These are phyloP conservation scores for Mucor lusitanicus DNA, from an alignment of 371 early-diverging fungal species.

Conservation along the genomic window DNA sequence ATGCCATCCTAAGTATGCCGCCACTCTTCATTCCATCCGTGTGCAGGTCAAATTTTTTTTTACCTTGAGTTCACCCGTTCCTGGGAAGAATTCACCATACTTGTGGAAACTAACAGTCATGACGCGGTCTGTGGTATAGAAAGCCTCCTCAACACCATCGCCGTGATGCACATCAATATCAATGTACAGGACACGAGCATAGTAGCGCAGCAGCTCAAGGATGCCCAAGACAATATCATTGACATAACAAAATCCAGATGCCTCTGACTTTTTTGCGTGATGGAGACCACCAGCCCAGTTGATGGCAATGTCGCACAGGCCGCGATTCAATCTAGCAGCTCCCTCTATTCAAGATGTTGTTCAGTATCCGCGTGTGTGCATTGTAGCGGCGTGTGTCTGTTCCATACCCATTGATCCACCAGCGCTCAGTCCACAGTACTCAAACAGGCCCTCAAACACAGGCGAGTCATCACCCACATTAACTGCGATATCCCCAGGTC, in stretches of 20 bases:
- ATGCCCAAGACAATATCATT: slow-evolving; percentile 92
- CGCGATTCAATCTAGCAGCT: slow-evolving; percentile 85
- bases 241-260: slow-evolving; percentile 97
- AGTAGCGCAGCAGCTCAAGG: slow-evolving; percentile 44
- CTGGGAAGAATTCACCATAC: slow-evolving; percentile 97
- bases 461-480: slow-evolving; percentile 87
- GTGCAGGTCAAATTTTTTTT: no score
- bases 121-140: slow-evolving; percentile 95
- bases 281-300: slow-evolving; percentile 99
- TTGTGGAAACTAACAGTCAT: slow-evolving; percentile 98
- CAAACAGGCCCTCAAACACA: slow-evolving; percentile 89
- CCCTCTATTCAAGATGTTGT: slow-evolving; percentile 46
- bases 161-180: slow-evolving; percentile 99
- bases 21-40: no score
- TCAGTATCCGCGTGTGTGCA: background rate
- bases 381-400: background rate
- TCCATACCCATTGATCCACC: slow-evolving; percentile 84
- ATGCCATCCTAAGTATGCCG: background rate
- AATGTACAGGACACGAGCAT: slow-evolving; percentile 93
- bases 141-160: slow-evolving; percentile 98
- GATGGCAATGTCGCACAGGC: slow-evolving; percentile 88
- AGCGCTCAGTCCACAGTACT: slow-evolving; percentile 86
- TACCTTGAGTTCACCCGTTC: slow-evolving; percentile 87
- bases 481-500: no score
- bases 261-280: slow-evolving; percentile 93